phyloP scores from a whole-genome alignment of 1,284 basidiomycete species.

The Trichosporon asahii region DNA sequence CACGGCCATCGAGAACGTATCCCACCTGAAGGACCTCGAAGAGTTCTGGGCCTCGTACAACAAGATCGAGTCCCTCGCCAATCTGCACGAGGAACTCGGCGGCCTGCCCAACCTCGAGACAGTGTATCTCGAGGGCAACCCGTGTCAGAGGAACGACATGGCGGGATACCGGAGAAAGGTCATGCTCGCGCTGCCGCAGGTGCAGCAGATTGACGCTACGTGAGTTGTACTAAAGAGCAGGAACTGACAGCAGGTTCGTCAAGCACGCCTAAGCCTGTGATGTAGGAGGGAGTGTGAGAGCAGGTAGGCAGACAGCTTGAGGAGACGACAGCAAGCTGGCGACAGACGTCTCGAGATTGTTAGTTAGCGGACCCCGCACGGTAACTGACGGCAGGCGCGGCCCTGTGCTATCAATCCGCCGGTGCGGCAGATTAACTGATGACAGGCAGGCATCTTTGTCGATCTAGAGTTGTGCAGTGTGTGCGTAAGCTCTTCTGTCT shows the following conservation, averaged over 20 bases:
- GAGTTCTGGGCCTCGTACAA: conserved; percentile 97
- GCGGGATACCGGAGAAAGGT: conserved; percentile 83
- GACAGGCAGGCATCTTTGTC: neutral
- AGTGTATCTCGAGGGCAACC: conserved; percentile 92
- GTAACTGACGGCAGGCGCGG: too few species aligned
- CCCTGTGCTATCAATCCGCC: too few species aligned
- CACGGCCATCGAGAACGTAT: conserved; percentile 70
- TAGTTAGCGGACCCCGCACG: too few species aligned
- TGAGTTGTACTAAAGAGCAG: conserved; percentile 53
- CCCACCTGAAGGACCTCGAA: conserved; percentile 70
- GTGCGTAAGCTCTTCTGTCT: neutral
- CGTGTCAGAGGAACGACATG: conserved; percentile 76
- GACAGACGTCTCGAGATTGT: neutral
- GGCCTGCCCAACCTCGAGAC: conserved; percentile 71
- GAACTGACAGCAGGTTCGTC: conserved; percentile 17
- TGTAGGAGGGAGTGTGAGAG: too few species aligned
- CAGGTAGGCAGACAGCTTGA: neutral
- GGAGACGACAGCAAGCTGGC: neutral
- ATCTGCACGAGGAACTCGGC: conserved; percentile 70
- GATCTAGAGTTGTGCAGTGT: neutral
- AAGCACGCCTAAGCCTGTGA: conserved; percentile 3
- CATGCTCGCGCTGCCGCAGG: conserved; percentile 78
- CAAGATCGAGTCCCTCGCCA: conserved; percentile 65
- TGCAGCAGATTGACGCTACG: conserved; percentile 94
- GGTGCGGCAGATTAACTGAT: neutral